Percentiles rank a stretch among this genome's conserved stretches.
Conservation (phyloP, 306 rosid species). For the Chamaecrista fasciculata region DNA sequence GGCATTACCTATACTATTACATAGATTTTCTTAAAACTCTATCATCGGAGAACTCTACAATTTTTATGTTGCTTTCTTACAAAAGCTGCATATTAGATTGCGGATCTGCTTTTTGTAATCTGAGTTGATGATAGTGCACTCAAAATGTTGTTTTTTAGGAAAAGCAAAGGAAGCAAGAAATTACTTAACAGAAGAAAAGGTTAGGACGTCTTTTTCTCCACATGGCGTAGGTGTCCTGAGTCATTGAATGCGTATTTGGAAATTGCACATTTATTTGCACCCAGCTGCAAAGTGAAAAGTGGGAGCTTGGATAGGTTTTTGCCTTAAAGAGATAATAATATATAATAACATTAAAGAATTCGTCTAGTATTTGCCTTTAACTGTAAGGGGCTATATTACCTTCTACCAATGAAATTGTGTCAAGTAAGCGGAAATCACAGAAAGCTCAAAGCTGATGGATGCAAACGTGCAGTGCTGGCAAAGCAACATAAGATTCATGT, state of each 20-base stretch:
- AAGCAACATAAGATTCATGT: conserved; percentile 3
- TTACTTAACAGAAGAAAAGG: not conserved
- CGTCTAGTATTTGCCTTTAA: conserved; percentile 12
- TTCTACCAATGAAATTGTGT: conserved; percentile 19
- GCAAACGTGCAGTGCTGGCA: conserved; percentile 17
- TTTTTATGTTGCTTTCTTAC: too few relatives aligned
- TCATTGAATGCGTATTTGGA: conserved; percentile 31
- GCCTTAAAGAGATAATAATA: conserved; percentile 8
- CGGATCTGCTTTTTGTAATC: not conserved
- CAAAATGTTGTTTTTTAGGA: not conserved
- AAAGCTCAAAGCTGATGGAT: not conserved
- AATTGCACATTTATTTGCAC: conserved; percentile 32
- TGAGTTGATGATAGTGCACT: not conserved
- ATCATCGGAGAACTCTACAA: not conserved
- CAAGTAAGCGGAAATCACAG: conserved; percentile 10
- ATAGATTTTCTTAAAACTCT: too few relatives aligned
- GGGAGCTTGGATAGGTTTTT: not conserved
- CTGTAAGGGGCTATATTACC: conserved; percentile 16
- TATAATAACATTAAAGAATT: not conserved
- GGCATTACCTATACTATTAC: too few relatives aligned
- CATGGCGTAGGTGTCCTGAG: conserved; percentile 12
- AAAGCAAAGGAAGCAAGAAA: not conserved
- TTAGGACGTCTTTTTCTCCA: not conserved
- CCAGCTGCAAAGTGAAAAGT: conserved; percentile 15
- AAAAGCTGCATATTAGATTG: not conserved